A percentile compares a stretch with the other conserved stretches of the same genome.
These are phyloP conservation scores for Herpetospermum pedunculosum DNA, from an alignment of 306 rosid species.

Conservation along the genomic window DNA sequence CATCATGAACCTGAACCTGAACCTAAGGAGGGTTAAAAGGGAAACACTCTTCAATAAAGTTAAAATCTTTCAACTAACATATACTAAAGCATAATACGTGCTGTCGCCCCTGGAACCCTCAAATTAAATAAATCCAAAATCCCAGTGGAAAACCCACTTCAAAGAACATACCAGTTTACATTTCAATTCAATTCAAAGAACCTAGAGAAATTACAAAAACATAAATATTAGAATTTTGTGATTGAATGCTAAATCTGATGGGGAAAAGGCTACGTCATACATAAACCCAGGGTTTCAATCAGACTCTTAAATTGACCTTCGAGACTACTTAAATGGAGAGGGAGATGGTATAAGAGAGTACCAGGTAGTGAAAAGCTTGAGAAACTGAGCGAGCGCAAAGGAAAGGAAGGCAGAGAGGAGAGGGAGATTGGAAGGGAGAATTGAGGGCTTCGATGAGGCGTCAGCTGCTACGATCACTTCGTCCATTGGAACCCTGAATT, in stretches of 20 bases:
- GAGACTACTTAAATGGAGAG: background rate
- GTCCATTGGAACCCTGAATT: constrained; percentile 19
- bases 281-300: background rate
- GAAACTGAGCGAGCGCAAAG: constrained; percentile 39
- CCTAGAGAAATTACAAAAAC: background rate
- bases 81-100: background rate
- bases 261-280: background rate
- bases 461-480: constrained; percentile 31
- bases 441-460: constrained; percentile 20
- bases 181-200: background rate
- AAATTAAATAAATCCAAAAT: background rate
- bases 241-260: background rate
- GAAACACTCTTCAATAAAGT: too few species aligned
- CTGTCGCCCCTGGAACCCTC: background rate
- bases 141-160: background rate
- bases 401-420: constrained; percentile 39
- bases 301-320: background rate
- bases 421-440: constrained; percentile 28
- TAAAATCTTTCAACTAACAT: too few species aligned
- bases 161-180: background rate
- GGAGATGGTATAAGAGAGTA: background rate
- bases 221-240: background rate
- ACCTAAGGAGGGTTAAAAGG: too few species aligned
- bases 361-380: constrained; percentile 44
- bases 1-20: too few species aligned